Evolutionary conservation across 2,329 filamentous ascomycete species (phyloP).

Genomic region (Talaromyces rugulosus): DNA sequence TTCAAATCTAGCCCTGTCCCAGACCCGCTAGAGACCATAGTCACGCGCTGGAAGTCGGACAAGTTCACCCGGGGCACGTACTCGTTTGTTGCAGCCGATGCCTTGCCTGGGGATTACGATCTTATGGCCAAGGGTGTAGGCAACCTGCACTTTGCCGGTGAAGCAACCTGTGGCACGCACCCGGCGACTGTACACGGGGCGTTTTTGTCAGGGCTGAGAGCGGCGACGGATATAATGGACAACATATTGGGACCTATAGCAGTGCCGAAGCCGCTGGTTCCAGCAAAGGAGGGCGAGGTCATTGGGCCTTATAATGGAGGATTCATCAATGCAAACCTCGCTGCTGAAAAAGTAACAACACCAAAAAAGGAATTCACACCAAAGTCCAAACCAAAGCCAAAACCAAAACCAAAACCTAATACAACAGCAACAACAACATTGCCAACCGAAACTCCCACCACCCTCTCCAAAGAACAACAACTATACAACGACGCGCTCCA

Average conservation of each 20-base stretch:
- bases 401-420: constrained; percentile 6
- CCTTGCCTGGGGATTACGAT: constrained; percentile 85
- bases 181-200: constrained; percentile 96
- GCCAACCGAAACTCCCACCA: constrained; percentile 3
- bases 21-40: constrained; percentile 74
- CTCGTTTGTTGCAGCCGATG: constrained; percentile 82
- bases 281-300: constrained; percentile 51
- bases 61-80: constrained; percentile 91
- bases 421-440: constrained; percentile 5
- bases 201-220: constrained; percentile 87
- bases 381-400: constrained; percentile 4
- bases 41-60: constrained; percentile 90
- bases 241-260: constrained; percentile 75
- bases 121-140: constrained; percentile 79
- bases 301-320: not conserved
- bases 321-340: not conserved
- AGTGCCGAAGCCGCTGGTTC: constrained; percentile 70
- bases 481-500: constrained; percentile 56
- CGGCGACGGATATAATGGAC: constrained; percentile 80
- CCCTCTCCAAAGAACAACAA: constrained; percentile 27
- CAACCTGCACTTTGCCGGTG: constrained; percentile 90
- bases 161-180: constrained; percentile 93
- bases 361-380: not conserved
- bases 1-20: constrained; percentile 66
- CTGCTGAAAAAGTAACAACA: not conserved